These are phyloP conservation scores for Phaeophleospora eucalypticola DNA, from an alignment of 2,329 filamentous ascomycete genomes.

Conservation along the genomic window DNA sequence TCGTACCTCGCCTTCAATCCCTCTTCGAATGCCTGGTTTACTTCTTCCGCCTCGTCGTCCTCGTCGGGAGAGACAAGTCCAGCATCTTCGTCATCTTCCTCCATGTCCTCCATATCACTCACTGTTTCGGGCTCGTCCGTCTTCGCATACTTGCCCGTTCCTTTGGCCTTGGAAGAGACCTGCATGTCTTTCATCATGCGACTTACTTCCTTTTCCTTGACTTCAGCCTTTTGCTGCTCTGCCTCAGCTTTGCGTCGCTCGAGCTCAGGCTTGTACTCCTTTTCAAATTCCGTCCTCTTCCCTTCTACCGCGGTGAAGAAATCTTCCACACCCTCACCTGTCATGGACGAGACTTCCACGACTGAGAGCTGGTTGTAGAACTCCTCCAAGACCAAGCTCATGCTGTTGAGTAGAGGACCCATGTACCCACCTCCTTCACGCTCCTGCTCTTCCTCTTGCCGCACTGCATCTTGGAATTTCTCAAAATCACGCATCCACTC, in stretches of 20 bases:
- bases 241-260: conserved; percentile 72
- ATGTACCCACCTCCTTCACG: conserved; percentile 84
- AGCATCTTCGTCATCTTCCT: conserved; percentile 46
- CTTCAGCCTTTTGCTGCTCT: conserved; percentile 67
- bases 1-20: conserved; percentile 73
- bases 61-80: conserved; percentile 50
- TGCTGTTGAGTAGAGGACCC: conserved; percentile 91
- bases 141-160: conserved; percentile 31
- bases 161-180: conserved; percentile 45
- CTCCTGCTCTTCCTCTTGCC: conserved; percentile 72
- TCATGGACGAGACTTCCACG: conserved; percentile 89
- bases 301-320: conserved; percentile 87
- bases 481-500: conserved; percentile 99
- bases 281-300: conserved; percentile 82
- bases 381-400: conserved; percentile 95
- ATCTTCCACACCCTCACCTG: conserved; percentile 83
- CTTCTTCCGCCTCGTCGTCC: conserved; percentile 50
- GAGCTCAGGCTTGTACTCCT: conserved; percentile 88
- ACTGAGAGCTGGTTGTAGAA: conserved; percentile 94
- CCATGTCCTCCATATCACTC: conserved; percentile 51
- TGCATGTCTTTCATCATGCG: conserved; percentile 94
- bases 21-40: conserved; percentile 57
- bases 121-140: conserved; percentile 49
- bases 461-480: conserved; percentile 82
- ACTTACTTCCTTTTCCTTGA: conserved; percentile 75